Evolutionary conservation across 495 filamentous ascomycete species (phyloP).

Genomic region (Hypoxylon crocopeplum): DNA sequence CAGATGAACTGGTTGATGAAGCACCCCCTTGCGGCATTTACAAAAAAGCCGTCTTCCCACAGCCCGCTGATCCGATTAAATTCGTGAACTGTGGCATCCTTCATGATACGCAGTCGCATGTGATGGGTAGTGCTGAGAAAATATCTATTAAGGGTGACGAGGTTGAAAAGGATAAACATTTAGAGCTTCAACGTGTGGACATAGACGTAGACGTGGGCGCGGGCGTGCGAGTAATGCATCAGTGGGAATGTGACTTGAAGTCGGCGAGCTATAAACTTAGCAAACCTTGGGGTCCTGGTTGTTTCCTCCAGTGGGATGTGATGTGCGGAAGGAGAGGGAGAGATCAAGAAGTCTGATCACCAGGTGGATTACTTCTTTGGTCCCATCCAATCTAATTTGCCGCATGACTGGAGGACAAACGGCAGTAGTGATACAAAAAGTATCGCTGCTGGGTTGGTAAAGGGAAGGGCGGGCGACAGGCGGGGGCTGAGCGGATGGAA

Average conservation of each 20-base stretch:
- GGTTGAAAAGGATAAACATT: too few species aligned
- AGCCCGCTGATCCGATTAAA: slow-evolving; percentile 1
- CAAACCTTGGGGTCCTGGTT: too few species aligned
- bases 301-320: too few species aligned
- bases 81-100: too few species aligned
- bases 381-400: slow-evolving; percentile 7
- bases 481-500: slow-evolving; percentile 13
- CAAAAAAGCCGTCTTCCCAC: not conserved
- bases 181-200: too few species aligned
- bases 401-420: slow-evolving; percentile 24
- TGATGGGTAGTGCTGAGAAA: too few species aligned
- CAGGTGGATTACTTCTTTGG: slow-evolving; percentile 30
- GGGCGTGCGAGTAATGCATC: slow-evolving; percentile 15
- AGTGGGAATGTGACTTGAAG: not conserved
- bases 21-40: slow-evolving; percentile 13
- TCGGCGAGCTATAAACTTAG: too few species aligned
- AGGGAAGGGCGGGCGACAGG: too few species aligned
- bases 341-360: slow-evolving; percentile 21
- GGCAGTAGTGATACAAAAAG: slow-evolving; percentile 20
- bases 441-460: slow-evolving; percentile 4
- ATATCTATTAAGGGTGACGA: too few species aligned
- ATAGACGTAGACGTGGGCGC: too few species aligned
- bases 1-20: slow-evolving; percentile 1
- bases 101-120: too few species aligned
- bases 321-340: not conserved